Conservation (phyloP, 352 stramenopile species). For the Aphanomyces euteiches region DNA sequence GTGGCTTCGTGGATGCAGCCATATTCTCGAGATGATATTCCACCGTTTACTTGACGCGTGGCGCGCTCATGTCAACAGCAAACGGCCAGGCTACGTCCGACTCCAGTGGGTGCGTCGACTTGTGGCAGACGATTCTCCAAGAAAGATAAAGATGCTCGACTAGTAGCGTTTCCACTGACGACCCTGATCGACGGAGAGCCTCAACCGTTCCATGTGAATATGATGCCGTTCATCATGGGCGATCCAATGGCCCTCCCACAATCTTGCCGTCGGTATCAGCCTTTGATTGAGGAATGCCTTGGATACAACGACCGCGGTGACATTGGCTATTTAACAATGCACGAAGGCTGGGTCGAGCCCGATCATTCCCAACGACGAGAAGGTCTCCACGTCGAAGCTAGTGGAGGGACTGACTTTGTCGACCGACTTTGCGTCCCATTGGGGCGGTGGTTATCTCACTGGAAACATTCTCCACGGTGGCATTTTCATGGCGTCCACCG, state of each 20-base stretch:
- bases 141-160: neutral
- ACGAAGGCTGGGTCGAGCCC: slow-evolving; percentile 30
- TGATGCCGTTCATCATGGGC: slow-evolving; percentile 31
- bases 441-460: slow-evolving; percentile 11
- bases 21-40: slow-evolving; percentile 20
- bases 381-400: slow-evolving; percentile 32
- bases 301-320: neutral
- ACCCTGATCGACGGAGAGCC: neutral
- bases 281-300: slow-evolving; percentile 16
- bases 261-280: neutral
- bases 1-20: slow-evolving; percentile 15
- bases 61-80: slow-evolving; percentile 8
- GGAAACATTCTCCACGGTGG: slow-evolving; percentile 26
- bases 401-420: neutral
- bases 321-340: slow-evolving; percentile 31
- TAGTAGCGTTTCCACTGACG: slow-evolving; percentile 5
- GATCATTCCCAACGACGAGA: slow-evolving; percentile 22
- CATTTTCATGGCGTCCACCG: slow-evolving; percentile 34
- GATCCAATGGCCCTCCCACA: neutral
- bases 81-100: neutral
- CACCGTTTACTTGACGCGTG: neutral
- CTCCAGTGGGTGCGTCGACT: neutral
- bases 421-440: slow-evolving; percentile 17
- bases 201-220: slow-evolving; percentile 29
- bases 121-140: no score